These are phyloP conservation scores for Daedaleopsis nitida DNA, from an alignment of 768 basidiomycete species.

Conservation along the genomic window DNA sequence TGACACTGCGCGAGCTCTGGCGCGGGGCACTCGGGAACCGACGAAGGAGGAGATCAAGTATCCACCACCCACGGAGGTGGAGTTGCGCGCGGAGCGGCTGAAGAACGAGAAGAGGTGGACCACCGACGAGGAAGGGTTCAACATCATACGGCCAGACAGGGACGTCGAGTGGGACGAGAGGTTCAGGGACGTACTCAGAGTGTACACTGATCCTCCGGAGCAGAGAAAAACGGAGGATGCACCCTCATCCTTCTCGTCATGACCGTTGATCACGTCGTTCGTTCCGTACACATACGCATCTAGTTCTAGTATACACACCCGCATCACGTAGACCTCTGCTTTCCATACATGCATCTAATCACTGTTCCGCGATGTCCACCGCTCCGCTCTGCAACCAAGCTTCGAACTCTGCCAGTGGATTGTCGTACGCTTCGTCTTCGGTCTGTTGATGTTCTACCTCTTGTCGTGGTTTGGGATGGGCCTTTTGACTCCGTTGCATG, in stretches of 20 bases:
- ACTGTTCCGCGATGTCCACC: slow-evolving; percentile 47
- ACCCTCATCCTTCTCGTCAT: slow-evolving; percentile 3
- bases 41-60: slow-evolving; percentile 80
- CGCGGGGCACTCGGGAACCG: slow-evolving; percentile 74
- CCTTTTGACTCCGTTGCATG: too few relatives aligned
- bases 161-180: slow-evolving; percentile 78
- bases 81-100: slow-evolving; percentile 83
- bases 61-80: slow-evolving; percentile 86
- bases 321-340: slow-evolving; percentile 2
- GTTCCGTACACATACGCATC: slow-evolving; percentile 6
- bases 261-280: slow-evolving; percentile 4
- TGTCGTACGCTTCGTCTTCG: slow-evolving; percentile 27
- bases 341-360: slow-evolving; percentile 10
- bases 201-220: slow-evolving; percentile 53
- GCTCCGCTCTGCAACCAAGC: slow-evolving; percentile 69
- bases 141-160: slow-evolving; percentile 64
- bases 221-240: slow-evolving; percentile 6
- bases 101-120: slow-evolving; percentile 91
- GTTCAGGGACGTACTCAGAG: slow-evolving; percentile 58
- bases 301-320: neutral
- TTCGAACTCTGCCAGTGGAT: slow-evolving; percentile 67
- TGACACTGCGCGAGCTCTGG: slow-evolving; percentile 71
- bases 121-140: slow-evolving; percentile 77
- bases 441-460: neutral
- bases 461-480: too few relatives aligned